Evolutionary conservation across 179 eudicot genomes (phyloP), one percentile per base, ranked within the genome.

Genomic region (Vitellaria paradoxa): DNA sequence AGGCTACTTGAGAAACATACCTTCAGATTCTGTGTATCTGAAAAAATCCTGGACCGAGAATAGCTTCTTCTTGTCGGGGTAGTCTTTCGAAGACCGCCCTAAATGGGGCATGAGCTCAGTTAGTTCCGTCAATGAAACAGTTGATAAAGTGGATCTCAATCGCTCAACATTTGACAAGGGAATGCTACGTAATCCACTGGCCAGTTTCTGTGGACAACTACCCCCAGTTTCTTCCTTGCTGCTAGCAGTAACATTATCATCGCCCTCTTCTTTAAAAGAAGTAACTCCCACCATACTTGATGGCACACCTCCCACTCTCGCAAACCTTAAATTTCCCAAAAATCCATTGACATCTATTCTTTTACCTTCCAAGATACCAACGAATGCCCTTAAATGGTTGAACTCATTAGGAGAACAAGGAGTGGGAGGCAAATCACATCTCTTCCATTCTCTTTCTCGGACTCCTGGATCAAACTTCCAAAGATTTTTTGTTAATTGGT

Each of bases 31-130:
- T 5, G 99, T 91, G 80, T 96, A 96, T 89, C 92, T 90, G 88
- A 96, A 96, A 70, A 96, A 93, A 67, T 96, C 99, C 88, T 96
- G 99, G 74, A 94, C 98, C 17, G 97, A 96, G 81, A 96, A 85
- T 66, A 93, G 81, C 83, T 95, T 93, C 88, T 95, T 91, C 90
- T 93, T 95, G 84, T 96, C 99, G 72, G 99, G 98, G 82, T 90
- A 82, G 63, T 89, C 96, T 83, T 91, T 90, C 8, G 93, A 73
- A 69, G 94, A 77, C 70, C 92, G 89, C 52, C 94, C 94, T 47
- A 95, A 85, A 69, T 91, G 91, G 55, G 97, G 97, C 63, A 95
- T 63, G 74, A 95, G 95, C 88, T 93, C 97, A 42, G 90, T 89
- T 75, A 91, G 85, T 78, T 95, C 98, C 49, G 97, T 72, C 83